Percentiles rank a stretch among this genome's conserved stretches.
These are phyloP conservation scores for Pelargonium citronellum DNA, from an alignment of 441 rosid genomes.

Conservation along the genomic window DNA sequence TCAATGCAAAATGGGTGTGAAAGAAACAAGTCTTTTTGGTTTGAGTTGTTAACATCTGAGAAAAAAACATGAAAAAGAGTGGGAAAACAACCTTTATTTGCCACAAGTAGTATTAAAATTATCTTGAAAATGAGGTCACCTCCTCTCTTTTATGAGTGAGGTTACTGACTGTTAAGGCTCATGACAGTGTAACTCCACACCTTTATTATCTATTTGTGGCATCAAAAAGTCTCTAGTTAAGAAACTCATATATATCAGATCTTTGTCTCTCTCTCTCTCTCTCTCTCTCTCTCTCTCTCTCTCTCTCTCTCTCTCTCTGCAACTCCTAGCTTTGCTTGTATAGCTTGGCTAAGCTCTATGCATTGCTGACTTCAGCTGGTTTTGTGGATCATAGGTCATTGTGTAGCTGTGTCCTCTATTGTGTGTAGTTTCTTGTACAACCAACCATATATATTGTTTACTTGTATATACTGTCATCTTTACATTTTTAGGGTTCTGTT, in stretches of 20 bases:
- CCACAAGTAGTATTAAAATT: constrained; percentile 25
- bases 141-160: constrained; percentile 7
- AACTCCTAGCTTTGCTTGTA: background rate
- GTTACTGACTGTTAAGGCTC: constrained; percentile 23
- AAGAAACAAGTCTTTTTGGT: constrained; percentile 1
- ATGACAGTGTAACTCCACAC: constrained; percentile 13
- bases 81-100: constrained; percentile 22
- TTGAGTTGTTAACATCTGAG: constrained; percentile 27
- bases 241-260: background rate
- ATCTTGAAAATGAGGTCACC: constrained; percentile 20
- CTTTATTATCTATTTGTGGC: constrained; percentile 26
- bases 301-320: constrained; percentile 3
- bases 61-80: constrained; percentile 19
- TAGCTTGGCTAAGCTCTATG: constrained; percentile 2
- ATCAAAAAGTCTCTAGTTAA: constrained; percentile 13
- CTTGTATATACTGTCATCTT: too few species aligned
- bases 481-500: too few species aligned
- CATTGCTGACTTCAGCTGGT: constrained; percentile 34
- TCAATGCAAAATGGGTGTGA: constrained; percentile 5
- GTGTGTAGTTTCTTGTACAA: background rate
- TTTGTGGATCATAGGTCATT: constrained; percentile 3
- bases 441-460: too few species aligned
- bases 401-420: constrained; percentile 13
- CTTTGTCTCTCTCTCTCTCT: constrained; percentile 4
- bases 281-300: constrained; percentile 5